Base-by-base conservation (phyloP, 164 flowering plant genomes). In the Vitis rupestris region DNA sequence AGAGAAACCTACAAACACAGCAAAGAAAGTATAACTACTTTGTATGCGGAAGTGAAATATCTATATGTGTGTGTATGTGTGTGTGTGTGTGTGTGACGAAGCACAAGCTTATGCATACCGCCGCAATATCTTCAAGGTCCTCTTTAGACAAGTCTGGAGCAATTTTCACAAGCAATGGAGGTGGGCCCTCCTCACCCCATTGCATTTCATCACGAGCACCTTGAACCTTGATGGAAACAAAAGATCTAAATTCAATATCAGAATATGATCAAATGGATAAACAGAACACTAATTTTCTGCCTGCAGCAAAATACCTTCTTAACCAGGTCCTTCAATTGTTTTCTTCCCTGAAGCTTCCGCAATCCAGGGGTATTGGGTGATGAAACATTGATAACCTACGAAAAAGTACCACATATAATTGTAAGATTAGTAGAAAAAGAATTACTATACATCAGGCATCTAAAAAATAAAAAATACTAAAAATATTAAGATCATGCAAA, bases 121-220 rank as follows among this genome's bases (percentile, higher is more conserved):
- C 97, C 73, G 99, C 98, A 76, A 96, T 93, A 81, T 96, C 99
- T 84, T 90, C 99, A 71, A 96, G 97, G 74, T 93, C 99, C 70
- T 87, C 91, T 71, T 82, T 90, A 49, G 98, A 90, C 89, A 96
- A 74, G 76, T 93, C 97, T 23, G 98, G 98, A 70, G 97, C 97
- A 79, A 96, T 91, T 80, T 96, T 96, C 52, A 96, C 99, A 55
- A 96, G 94, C 81, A 96, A 76, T 10, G 99, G 99, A 66, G 99
- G 99, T 6, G 98, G 97, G 17, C 99, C 99, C 71, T 93, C 98
- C 69, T 93, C 99, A 67, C 91, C 99, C 99, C 99, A 96, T 78
- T 91, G 98, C 99, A 96, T 96, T 82, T 96, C 98, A 82, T 96
- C 97, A 69, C 99, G 93, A 75, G 99, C 98, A 72, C 94, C 97